Percentiles rank a stretch among this genome's conserved stretches.
Conservation (phyloP, 306 rosid genomes). For the Prunus fruticosa region DNA sequence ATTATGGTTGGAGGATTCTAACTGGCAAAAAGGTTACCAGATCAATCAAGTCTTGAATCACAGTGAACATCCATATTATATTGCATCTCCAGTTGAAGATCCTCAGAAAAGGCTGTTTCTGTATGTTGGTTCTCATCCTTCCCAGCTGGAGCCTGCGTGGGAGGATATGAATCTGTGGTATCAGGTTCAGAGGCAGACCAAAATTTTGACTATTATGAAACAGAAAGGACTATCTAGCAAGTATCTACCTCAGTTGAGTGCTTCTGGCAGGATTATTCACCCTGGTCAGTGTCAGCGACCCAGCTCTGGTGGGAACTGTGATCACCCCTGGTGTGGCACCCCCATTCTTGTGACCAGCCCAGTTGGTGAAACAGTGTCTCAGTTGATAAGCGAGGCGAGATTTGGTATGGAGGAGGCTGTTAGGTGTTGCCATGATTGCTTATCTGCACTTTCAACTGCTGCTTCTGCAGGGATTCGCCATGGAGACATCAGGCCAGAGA, state of each 20-base stretch:
- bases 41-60: constrained; percentile 59
- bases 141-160: constrained; percentile 96
- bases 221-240: constrained; percentile 82
- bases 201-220: constrained; percentile 82
- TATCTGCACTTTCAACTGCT: constrained; percentile 82
- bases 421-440: constrained; percentile 91
- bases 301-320: constrained; percentile 84
- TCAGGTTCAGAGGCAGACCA: constrained; percentile 98
- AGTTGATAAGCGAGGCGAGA: constrained; percentile 60
- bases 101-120: constrained; percentile 70
- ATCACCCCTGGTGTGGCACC: constrained; percentile 98
- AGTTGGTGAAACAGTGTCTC: constrained; percentile 81
- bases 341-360: constrained; percentile 91
- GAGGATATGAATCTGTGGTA: constrained; percentile 97
- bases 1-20: constrained; percentile 90
- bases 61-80: constrained; percentile 56
- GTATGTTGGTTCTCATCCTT: constrained; percentile 84
- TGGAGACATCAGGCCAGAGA: constrained; percentile 93
- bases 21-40: constrained; percentile 77
- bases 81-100: constrained; percentile 80
- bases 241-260: constrained; percentile 77
- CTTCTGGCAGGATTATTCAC: constrained; percentile 93
- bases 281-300: constrained; percentile 89
- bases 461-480: constrained; percentile 84
- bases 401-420: constrained; percentile 78